phyloP scores from a whole-genome alignment of 2,329 filamentous ascomycete genomes.

The Talaromyces sp. region DNA sequence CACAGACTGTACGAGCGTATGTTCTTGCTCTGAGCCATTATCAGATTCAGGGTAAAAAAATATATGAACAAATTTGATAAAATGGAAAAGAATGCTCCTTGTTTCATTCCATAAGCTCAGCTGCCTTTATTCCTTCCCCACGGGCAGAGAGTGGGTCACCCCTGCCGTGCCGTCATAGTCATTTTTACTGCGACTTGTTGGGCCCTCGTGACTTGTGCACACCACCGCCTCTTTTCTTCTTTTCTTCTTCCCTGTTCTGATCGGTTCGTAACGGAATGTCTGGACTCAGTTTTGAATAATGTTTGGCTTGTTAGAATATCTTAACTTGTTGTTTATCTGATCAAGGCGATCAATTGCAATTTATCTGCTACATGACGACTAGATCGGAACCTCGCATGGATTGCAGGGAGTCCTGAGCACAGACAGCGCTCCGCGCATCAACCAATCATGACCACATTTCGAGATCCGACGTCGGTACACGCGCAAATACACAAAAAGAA shows the following conservation, averaged over 20 bases:
- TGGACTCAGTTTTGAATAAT: neutral
- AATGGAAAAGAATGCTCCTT: neutral
- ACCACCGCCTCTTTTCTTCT: neutral
- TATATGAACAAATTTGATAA: neutral
- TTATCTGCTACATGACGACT: neutral
- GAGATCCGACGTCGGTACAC: constrained; percentile 31
- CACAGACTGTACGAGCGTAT: neutral
- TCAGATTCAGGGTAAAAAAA: neutral
- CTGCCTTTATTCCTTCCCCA: neutral
- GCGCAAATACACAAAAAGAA: constrained; percentile 28
- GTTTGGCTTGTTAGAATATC: neutral
- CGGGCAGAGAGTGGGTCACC: constrained; percentile 1
- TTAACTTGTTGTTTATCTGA: neutral
- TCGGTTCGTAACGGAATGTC: neutral
- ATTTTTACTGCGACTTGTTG: neutral
- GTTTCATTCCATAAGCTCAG: neutral
- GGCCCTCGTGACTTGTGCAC: constrained; percentile 5
- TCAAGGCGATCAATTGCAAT: neutral
- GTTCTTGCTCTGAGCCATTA: neutral
- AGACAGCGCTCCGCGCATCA: constrained; percentile 27
- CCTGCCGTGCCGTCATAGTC: neutral
- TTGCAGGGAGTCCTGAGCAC: constrained; percentile 20
- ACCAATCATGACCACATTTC: constrained; percentile 32
- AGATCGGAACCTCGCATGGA: constrained; percentile 2
- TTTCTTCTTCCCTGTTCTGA: neutral